Percentiles rank a stretch among this genome's conserved stretches.
Evolutionary conservation across 2,329 filamentous ascomycete genomes (phyloP).

Genomic region (Fusarium siculi): DNA sequence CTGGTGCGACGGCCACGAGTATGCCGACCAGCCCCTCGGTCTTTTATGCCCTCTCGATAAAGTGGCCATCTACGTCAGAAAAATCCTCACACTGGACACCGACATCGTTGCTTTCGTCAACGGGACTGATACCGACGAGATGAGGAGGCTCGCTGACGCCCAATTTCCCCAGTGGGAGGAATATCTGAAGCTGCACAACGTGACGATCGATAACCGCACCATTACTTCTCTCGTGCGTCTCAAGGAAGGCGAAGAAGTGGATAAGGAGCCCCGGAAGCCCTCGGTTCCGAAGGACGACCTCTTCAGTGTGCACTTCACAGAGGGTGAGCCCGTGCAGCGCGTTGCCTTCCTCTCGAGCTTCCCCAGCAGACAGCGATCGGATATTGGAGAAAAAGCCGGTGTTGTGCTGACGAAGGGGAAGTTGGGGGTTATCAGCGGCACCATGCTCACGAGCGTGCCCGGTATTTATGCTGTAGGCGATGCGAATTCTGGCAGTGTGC

Average conservation of each 20-base stretch:
- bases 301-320: slow-evolving; percentile 64
- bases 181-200: slow-evolving; percentile 61
- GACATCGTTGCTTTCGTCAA: slow-evolving; percentile 69
- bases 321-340: slow-evolving; percentile 57
- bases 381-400: slow-evolving; percentile 58
- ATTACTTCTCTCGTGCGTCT: slow-evolving; percentile 62
- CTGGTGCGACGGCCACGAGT: slow-evolving; percentile 73
- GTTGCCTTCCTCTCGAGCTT: slow-evolving; percentile 64
- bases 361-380: slow-evolving; percentile 58
- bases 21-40: slow-evolving; percentile 67
- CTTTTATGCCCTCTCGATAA: slow-evolving; percentile 60
- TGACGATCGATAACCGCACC: slow-evolving; percentile 66
- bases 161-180: slow-evolving; percentile 59
- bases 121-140: slow-evolving; percentile 63
- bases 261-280: slow-evolving; percentile 54
- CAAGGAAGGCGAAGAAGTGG: slow-evolving; percentile 49
- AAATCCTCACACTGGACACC: slow-evolving; percentile 64
- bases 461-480: slow-evolving; percentile 70
- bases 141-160: slow-evolving; percentile 52
- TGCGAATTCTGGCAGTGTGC: slow-evolving; percentile 67
- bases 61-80: slow-evolving; percentile 57
- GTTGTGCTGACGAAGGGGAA: slow-evolving; percentile 57
- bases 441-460: slow-evolving; percentile 61
- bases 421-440: slow-evolving; percentile 56
- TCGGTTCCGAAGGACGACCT: slow-evolving; percentile 62